A percentile compares a stretch with the other conserved stretches of the same genome.
These are phyloP conservation scores for Venturia nashicola DNA, from an alignment of 2,329 filamentous ascomycete species.

Conservation along the genomic window DNA sequence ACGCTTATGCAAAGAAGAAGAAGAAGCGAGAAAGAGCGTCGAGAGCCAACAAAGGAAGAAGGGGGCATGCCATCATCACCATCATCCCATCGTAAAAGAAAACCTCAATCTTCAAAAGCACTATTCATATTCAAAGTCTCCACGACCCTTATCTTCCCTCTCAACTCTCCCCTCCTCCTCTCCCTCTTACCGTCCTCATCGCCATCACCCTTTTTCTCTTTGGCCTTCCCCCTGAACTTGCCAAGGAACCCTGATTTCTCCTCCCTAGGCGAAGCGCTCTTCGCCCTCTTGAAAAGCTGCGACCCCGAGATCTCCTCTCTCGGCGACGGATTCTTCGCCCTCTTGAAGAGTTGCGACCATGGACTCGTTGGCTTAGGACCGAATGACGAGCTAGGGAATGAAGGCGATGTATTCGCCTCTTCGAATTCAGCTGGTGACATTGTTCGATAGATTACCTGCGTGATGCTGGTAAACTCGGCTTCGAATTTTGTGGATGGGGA, in stretches of 20 bases:
- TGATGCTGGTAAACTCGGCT: background rate
- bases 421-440: background rate
- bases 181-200: background rate
- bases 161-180: background rate
- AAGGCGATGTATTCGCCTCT: background rate
- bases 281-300: background rate
- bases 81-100: background rate
- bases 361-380: background rate
- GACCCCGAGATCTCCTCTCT: background rate
- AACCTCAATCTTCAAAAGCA: slow-evolving; percentile 4
- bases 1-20: background rate
- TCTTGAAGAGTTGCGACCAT: background rate
- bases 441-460: background rate
- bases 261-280: background rate
- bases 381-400: background rate
- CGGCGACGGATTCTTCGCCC: background rate
- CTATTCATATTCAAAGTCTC: background rate
- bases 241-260: background rate
- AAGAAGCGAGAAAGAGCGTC: background rate
- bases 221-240: background rate
- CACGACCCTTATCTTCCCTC: background rate
- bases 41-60: background rate
- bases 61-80: background rate
- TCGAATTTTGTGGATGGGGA: background rate
- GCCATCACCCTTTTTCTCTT: background rate